These are phyloP conservation scores for Serendipita sp. DNA, from an alignment of 768 basidiomycete species.

Conservation along the genomic window DNA sequence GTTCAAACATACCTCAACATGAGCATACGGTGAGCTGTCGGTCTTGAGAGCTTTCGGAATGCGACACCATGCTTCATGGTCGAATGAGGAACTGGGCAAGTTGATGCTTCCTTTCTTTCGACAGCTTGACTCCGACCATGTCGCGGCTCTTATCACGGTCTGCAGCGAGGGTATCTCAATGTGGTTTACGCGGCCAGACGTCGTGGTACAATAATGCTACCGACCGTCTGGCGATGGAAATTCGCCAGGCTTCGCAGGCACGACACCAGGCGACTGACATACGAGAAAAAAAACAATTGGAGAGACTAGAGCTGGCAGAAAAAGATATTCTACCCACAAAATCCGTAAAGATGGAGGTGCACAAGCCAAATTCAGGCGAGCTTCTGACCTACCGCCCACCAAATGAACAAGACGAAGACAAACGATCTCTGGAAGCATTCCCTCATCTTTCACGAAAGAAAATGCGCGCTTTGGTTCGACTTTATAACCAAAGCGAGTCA, in stretches of 20 bases:
- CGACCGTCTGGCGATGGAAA: not conserved
- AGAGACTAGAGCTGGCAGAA: not conserved
- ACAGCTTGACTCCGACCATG: constrained; percentile 6
- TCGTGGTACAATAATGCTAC: constrained; percentile 4
- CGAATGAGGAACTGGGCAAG: not conserved
- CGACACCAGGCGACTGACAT: not conserved
- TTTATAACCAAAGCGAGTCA: constrained; percentile 59
- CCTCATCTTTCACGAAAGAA: constrained; percentile 30
- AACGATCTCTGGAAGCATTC: not conserved
- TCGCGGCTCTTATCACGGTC: constrained; percentile 1
- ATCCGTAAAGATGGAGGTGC: not conserved
- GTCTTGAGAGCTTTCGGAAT: constrained; percentile 82
- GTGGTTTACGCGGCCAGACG: not conserved
- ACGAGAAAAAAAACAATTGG: not conserved
- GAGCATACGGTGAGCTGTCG: constrained; percentile 79
- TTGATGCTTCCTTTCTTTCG: not conserved
- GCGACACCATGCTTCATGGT: constrained; percentile 89
- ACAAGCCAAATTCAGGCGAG: not conserved
- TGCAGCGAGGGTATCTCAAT: constrained; percentile 6
- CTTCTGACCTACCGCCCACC: not conserved
- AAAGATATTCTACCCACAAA: too few relatives aligned
- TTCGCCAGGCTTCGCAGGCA: not conserved
- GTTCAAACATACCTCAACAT: constrained; percentile 56
- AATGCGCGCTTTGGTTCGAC: constrained; percentile 56
- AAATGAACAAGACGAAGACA: not conserved